Evolutionary conservation across 352 stramenopile genomes (phyloP).

Genomic region (Phytophthora nicotianae): DNA sequence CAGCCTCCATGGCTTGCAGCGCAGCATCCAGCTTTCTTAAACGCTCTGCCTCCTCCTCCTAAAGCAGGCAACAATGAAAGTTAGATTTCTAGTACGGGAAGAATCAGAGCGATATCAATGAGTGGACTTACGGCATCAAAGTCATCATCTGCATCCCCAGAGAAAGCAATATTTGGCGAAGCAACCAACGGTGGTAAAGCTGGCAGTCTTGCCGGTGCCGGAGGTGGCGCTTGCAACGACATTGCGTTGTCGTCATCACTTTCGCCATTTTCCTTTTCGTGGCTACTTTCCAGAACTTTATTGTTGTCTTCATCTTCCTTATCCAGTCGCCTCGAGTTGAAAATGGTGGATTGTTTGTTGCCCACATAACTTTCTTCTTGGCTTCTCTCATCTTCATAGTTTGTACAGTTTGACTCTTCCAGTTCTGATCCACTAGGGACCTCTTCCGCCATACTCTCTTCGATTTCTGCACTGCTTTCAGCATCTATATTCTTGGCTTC

Average conservation of each 20-base stretch:
- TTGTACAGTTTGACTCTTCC: slow-evolving; percentile 54
- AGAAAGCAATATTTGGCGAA: neutral
- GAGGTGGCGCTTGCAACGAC: slow-evolving; percentile 32
- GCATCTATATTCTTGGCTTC: slow-evolving; percentile 18
- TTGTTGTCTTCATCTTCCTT: slow-evolving; percentile 18
- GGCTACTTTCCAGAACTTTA: slow-evolving; percentile 34
- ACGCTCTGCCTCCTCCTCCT: slow-evolving; percentile 61
- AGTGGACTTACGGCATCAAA: slow-evolving; percentile 54
- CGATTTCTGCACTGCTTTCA: slow-evolving; percentile 44
- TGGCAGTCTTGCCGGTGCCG: slow-evolving; percentile 25
- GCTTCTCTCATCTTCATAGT: slow-evolving; percentile 21
- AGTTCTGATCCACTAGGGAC: slow-evolving; percentile 61
- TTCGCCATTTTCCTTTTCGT: slow-evolving; percentile 9
- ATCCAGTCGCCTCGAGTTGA: slow-evolving; percentile 1
- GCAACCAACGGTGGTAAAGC: slow-evolving; percentile 29
- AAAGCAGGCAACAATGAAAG: slow-evolving; percentile 4
- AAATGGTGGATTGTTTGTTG: slow-evolving; percentile 4
- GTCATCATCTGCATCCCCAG: slow-evolving; percentile 48
- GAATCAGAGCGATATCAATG: neutral
- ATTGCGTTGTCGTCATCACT: slow-evolving; percentile 26
- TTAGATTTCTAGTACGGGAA: slow-evolving; percentile 1
- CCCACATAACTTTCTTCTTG: slow-evolving; percentile 12
- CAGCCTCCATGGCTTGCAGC: slow-evolving; percentile 85
- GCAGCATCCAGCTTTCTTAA: slow-evolving; percentile 73
- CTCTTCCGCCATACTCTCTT: slow-evolving; percentile 61